Evolutionary conservation across 2,329 filamentous ascomycete genomes (phyloP), one percentile per base, ranked within the genome.

Genomic region (Ceratocystis harringtonii): DNA sequence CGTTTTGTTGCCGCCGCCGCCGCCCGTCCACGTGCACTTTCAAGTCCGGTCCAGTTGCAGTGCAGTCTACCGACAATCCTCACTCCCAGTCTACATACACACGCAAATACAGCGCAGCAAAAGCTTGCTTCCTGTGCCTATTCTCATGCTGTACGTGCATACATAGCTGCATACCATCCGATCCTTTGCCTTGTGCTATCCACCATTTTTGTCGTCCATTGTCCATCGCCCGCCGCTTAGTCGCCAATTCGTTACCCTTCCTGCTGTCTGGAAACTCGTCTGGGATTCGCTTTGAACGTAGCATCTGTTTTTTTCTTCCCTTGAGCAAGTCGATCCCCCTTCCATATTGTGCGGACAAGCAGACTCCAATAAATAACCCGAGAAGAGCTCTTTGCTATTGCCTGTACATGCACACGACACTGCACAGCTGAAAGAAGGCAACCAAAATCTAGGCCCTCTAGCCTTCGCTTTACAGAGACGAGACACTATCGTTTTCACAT

Each of bases 61-160:
- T 30, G 52, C 52, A 58, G 52, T n/a, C 25, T 58, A 58, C 52
- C 52, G 52, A 58, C 52, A 58, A 58, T 58, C 52, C 52, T 58
- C 52, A 36, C 32, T 10, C 52, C 28, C 15, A 58, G 25, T 30
- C 52, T 32, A 58, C 52, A 7, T 17, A 58, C 52, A 7, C 28
- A 32, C 22, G 32, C 52, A 32, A 4, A 28, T 19, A 52, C 48
- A 52, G 36, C 48, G 25, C 48, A 52, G 15, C 48, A 52, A 19
- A 52, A 25, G 19, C 48, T 19, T 8, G 19, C 19, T 52, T 52
- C 19, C 12, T 52, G 48, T 32, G 52, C 5, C n/a, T 58, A 25
- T n/a, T 30, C 32, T 58, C 15, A 58, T 32, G 52, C 52, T 58
- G 52, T 32, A 58, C 52, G 28, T 58, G 52, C 52, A 58, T 58